Evolutionary conservation across 768 basidiomycete genomes (phyloP), one percentile per base, ranked within the genome.

Genomic region (Hypholoma sublateritium): DNA sequence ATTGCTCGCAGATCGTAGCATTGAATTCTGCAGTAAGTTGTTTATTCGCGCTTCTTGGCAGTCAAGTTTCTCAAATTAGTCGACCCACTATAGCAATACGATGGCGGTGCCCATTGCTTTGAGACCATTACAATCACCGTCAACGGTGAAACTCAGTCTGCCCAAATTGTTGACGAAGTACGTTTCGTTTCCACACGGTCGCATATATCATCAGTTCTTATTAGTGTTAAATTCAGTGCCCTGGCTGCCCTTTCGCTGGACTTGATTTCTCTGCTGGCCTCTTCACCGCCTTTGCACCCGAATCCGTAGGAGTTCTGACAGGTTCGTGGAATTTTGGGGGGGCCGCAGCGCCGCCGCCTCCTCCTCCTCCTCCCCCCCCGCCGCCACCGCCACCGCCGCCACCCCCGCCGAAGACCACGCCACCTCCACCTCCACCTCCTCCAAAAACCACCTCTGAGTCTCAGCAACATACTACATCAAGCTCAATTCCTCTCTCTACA

Each of bases 251-350:
- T 3, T 80, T 70, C 54, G 83, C 75, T 32, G 87, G 78, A 24
- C 78, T 91, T 34, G 89, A 91, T 69, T 73, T 90, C 54, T 82
- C 82, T 48, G 58, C 66, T 11, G 83, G 86, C 42, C 74, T 89
- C 43, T 89, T 91, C 67, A 59, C 73, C 36, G 75, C 73, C 71
- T 86, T 89, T 64, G 78, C 80, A 4, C 16, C 65, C 17, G 66
- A 72, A 55, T 62, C 65, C 32, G 69, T 54, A 0, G 87, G 88
- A 25, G 79, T 84, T 2, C 59, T 89, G 50, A 76, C 77, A 55
- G 84, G 82, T 43, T 61, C 68, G 3, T 88, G 87, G 87, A 77
- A 71, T 64, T 83, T 72, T 70, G 70, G 71, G 16, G 67, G 55
- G 17, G 65, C 55, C 6, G 57, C 59, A 11, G 52, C 62, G 5